Evolutionary conservation across 305 asterid genomes (phyloP).

Genomic region (Rubia peregrina): DNA sequence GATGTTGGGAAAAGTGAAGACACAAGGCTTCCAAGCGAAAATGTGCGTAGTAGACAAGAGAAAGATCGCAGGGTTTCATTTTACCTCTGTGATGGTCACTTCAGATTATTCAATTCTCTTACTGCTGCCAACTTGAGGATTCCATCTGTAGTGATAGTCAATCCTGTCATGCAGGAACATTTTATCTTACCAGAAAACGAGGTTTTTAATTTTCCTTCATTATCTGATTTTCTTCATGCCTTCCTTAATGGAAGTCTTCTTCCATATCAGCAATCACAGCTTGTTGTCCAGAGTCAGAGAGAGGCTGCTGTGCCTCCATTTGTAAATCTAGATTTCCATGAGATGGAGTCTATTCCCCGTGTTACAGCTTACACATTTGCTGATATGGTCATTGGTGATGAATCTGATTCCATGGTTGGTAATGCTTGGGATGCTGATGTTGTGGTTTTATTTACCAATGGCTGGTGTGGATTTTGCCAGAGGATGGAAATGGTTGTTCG

Average conservation of each 20-base stretch:
- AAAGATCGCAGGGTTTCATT: conserved; percentile 45
- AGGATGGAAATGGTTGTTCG: conserved; percentile 93
- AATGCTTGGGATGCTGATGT: conserved; percentile 50
- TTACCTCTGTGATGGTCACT: conserved; percentile 68
- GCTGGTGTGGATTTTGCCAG: conserved; percentile 98
- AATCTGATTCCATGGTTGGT: conserved; percentile 38
- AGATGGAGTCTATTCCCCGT: conserved; percentile 69
- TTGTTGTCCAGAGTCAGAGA: conserved; percentile 36
- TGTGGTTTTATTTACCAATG: conserved; percentile 73
- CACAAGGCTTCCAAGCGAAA: conserved; percentile 24
- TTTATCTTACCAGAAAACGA: conserved; percentile 48
- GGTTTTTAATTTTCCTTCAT: conserved; percentile 38
- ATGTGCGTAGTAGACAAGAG: conserved; percentile 32
- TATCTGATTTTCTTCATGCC: conserved; percentile 48
- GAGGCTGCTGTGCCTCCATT: conserved; percentile 72
- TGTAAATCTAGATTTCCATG: conserved; percentile 87
- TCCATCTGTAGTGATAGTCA: conserved; percentile 70
- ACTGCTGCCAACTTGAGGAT: conserved; percentile 47
- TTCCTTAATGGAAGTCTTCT: conserved; percentile 62
- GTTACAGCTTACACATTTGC: conserved; percentile 55
- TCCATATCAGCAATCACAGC: conserved; percentile 62
- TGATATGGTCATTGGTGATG: conserved; percentile 58
- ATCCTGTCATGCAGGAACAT: conserved; percentile 56
- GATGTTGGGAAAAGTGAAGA: conserved; percentile 29
- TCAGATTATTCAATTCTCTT: conserved; percentile 69